These are phyloP conservation scores for Graphilbum sp. DNA, from an alignment of 2,329 filamentous ascomycete genomes.

Conservation along the genomic window DNA sequence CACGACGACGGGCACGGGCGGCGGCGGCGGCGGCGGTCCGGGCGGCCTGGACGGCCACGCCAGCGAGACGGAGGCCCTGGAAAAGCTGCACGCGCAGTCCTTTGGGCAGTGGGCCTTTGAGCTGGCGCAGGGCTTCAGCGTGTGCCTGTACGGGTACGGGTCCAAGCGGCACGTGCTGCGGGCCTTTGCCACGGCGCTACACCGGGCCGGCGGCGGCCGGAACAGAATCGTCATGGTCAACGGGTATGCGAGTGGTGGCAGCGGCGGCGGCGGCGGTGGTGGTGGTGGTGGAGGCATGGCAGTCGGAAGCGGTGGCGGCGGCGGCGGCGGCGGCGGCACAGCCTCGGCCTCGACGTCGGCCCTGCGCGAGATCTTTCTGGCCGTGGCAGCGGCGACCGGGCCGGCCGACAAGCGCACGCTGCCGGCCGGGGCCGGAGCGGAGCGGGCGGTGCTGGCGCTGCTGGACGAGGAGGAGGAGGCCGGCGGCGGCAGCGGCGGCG, in stretches of 20 bases:
- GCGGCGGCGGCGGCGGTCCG: slow-evolving; percentile 37
- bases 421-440: slow-evolving; percentile 47
- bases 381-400: slow-evolving; percentile 42
- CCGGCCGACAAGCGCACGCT: slow-evolving; percentile 10
- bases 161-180: slow-evolving; percentile 67
- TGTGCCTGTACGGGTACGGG: slow-evolving; percentile 86
- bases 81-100: slow-evolving; percentile 59
- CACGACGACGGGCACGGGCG: not conserved
- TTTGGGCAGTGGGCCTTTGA: slow-evolving; percentile 93
- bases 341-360: slow-evolving; percentile 22
- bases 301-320: slow-evolving; percentile 1
- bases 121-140: slow-evolving; percentile 67
- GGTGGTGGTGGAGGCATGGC: not conserved
- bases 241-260: slow-evolving; percentile 61
- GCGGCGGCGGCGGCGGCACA: not conserved
- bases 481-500: slow-evolving; percentile 16
- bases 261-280: slow-evolving; percentile 13
- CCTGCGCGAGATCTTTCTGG: slow-evolving; percentile 52
- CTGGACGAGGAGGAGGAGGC: slow-evolving; percentile 25
- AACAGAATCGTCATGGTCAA: slow-evolving; percentile 67
- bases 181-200: slow-evolving; percentile 56
- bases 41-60: slow-evolving; percentile 33
- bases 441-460: slow-evolving; percentile 46
- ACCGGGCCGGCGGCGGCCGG: slow-evolving; percentile 24
- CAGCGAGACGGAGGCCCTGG: slow-evolving; percentile 33